phyloP scores from a whole-genome alignment of 2,329 filamentous ascomycete species.

The Epichloe brachyelytri region DNA sequence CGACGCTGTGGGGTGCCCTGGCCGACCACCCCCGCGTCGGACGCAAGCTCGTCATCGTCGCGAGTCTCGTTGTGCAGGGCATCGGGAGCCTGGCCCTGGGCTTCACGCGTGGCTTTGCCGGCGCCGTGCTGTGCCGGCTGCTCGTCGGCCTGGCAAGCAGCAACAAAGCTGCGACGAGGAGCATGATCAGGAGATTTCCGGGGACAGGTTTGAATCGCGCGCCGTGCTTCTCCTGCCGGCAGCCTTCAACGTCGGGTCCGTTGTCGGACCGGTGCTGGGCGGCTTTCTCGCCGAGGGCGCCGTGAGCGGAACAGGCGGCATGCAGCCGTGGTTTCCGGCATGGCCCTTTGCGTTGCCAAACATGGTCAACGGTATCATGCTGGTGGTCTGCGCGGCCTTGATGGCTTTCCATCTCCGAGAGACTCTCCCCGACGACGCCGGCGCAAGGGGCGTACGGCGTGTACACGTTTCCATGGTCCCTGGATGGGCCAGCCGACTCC shows the following conservation, averaged over 20 bases:
- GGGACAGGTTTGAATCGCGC: no score
- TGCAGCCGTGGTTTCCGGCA: constrained; percentile 29
- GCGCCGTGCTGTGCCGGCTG: not conserved
- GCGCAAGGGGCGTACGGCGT: constrained; percentile 26
- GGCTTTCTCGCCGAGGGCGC: constrained; percentile 55
- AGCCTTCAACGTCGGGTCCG: constrained; percentile 59
- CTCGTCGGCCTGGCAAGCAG: not conserved
- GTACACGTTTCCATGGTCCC: constrained; percentile 11
- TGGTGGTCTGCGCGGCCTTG: constrained; percentile 28
- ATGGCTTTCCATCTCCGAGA: constrained; percentile 41
- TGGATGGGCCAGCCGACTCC: constrained; percentile 3
- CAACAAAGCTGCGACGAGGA: not conserved
- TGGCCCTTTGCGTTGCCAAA: constrained; percentile 45
- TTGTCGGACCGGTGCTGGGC: constrained; percentile 57
- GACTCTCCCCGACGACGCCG: constrained; percentile 33
- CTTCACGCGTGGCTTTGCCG: not conserved
- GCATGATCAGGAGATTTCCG: no score
- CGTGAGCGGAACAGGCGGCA: constrained; percentile 43
- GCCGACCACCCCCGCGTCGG: not conserved
- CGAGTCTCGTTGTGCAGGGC: not conserved
- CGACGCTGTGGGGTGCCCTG: not conserved
- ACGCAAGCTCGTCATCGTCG: not conserved
- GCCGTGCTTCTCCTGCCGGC: constrained; percentile 68
- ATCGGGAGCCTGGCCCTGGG: not conserved
- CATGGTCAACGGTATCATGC: constrained; percentile 35